These are phyloP conservation scores for Cryptosporidium viatorum DNA, from an alignment of 169 alveolate genomes.

Conservation along the genomic window DNA sequence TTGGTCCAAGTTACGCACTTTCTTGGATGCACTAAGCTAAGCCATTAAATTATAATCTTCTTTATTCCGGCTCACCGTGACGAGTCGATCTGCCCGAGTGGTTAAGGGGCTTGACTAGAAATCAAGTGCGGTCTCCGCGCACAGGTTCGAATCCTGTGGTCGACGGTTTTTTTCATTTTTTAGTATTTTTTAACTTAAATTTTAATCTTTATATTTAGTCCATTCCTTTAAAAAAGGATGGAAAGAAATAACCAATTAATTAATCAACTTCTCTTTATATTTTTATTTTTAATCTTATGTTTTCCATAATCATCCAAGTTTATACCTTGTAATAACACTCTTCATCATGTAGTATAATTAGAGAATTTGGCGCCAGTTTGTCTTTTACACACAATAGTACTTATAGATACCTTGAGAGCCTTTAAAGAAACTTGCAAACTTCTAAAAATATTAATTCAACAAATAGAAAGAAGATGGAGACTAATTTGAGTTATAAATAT, in stretches of 20 bases:
- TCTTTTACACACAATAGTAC: background rate
- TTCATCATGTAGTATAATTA: background rate
- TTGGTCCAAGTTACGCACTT: slow-evolving; percentile 43
- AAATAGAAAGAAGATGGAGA: background rate
- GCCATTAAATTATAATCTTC: background rate
- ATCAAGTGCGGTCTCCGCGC: slow-evolving; percentile 79
- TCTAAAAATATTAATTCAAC: background rate
- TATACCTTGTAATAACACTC: too few relatives aligned
- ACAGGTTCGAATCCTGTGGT: slow-evolving; percentile 78
- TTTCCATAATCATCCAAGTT: too few relatives aligned
- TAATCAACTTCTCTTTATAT: too few relatives aligned
- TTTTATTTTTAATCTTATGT: too few relatives aligned
- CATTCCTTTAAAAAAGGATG: background rate
- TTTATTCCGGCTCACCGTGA: background rate
- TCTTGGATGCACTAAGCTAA: slow-evolving; percentile 32
- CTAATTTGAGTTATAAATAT: background rate
- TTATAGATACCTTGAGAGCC: too few relatives aligned
- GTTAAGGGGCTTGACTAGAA: slow-evolving; percentile 78
- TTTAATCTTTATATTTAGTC: background rate
- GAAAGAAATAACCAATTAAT: background rate
- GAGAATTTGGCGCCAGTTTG: background rate
- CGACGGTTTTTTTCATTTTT: slow-evolving; percentile 40
- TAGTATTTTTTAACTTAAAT: background rate
- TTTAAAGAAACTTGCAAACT: background rate
- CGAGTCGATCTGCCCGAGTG: slow-evolving; percentile 77